Percentiles rank a stretch among this genome's conserved stretches.
phyloP scores from a whole-genome alignment of 257 asterid species.

The Mitragyna speciosa region DNA sequence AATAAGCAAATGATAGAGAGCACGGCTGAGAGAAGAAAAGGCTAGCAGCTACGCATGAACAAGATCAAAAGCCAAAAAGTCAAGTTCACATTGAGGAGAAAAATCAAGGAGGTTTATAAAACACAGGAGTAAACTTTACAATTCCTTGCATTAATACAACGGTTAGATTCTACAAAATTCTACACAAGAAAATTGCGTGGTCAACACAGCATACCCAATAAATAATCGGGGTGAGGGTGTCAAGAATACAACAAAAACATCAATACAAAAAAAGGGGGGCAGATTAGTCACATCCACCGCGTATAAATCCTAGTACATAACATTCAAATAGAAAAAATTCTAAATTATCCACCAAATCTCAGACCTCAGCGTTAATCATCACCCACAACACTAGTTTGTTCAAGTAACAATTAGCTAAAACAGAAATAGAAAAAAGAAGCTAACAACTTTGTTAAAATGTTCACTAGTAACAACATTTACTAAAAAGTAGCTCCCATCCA shows the following conservation, averaged over 20 bases:
- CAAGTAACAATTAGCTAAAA: constrained; percentile 37
- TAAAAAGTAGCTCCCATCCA: constrained; percentile 39
- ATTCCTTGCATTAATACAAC: background rate
- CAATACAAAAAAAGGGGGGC: constrained; percentile 39
- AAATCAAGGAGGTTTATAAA: background rate
- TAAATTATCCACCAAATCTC: constrained; percentile 38
- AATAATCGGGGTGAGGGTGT: constrained; percentile 28
- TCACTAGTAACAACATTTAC: constrained; percentile 36
- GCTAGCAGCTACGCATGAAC: background rate
- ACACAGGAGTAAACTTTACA: constrained; percentile 12
- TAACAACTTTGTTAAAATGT: constrained; percentile 39
- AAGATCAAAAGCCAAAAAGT: background rate
- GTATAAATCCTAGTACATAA: constrained; percentile 51
- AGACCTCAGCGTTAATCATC: constrained; percentile 46
- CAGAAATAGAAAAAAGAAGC: constrained; percentile 31
- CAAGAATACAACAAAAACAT: constrained; percentile 33
- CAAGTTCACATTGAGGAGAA: background rate
- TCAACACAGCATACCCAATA: constrained; percentile 41
- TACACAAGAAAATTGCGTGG: constrained; percentile 20
- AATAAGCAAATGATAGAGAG: background rate
- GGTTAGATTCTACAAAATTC: constrained; percentile 38
- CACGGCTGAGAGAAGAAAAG: background rate
- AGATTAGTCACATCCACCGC: constrained; percentile 33
- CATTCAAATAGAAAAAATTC: constrained; percentile 37
- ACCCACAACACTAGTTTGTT: constrained; percentile 42